phyloP scores from a whole-genome alignment of 1,284 basidiomycete species.

The Tylopilus orsonianus region DNA sequence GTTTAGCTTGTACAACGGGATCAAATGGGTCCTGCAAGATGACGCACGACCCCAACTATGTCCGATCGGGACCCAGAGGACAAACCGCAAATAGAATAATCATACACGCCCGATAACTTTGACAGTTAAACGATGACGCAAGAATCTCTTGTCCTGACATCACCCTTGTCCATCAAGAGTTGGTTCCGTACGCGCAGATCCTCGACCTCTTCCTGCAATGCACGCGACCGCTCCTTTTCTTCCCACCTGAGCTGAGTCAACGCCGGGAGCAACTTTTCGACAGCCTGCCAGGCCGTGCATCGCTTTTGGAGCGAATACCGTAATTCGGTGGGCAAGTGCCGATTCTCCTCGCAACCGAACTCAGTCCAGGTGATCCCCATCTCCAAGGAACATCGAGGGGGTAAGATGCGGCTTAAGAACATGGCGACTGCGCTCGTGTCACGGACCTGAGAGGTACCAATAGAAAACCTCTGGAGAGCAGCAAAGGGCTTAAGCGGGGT shows the following conservation, averaged over 20 bases:
- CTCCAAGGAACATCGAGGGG: conserved; percentile 41
- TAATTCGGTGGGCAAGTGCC: conserved; percentile 27
- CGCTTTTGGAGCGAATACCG: conserved; percentile 31
- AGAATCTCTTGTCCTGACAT: conserved; percentile 20
- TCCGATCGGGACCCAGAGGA: neutral
- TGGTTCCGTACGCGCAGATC: conserved; percentile 49
- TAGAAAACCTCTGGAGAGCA: conserved; percentile 39
- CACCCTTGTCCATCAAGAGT: conserved; percentile 41
- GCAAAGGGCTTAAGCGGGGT: conserved; percentile 38
- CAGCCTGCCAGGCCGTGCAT: conserved; percentile 45
- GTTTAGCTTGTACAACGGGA: too few species aligned
- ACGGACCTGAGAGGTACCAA: conserved; percentile 50
- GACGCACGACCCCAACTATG: neutral
- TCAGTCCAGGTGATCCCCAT: conserved; percentile 44
- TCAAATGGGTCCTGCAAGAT: too few species aligned
- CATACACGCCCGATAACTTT: neutral
- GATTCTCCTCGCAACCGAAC: conserved; percentile 16
- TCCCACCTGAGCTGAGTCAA: conserved; percentile 47
- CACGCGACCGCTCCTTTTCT: conserved; percentile 43
- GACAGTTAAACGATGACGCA: conserved; percentile 24
- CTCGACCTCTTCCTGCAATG: conserved; percentile 49
- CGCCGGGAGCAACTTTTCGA: conserved; percentile 46
- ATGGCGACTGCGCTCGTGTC: conserved; percentile 45
- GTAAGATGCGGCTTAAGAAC: conserved; percentile 53
- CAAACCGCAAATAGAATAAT: neutral